Conservation (phyloP, 192 early-diverging fungal genomes). For the Coemansia sp. region DNA sequence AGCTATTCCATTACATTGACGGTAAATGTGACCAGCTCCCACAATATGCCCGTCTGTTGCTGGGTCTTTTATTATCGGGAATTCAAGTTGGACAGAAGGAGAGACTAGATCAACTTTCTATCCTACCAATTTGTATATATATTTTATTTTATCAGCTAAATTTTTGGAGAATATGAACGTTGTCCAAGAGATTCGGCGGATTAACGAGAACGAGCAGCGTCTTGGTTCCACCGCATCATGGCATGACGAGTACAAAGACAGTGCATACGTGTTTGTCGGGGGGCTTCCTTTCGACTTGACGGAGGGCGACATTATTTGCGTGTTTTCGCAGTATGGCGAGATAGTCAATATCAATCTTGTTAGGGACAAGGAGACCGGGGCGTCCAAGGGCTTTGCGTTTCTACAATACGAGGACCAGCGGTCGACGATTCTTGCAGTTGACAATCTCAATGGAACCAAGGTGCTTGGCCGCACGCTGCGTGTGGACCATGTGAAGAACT, state of each 20-base stretch:
- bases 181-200: slow-evolving; percentile 79
- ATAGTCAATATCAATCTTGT: slow-evolving; percentile 87
- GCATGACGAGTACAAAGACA: slow-evolving; percentile 88
- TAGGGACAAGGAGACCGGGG: slow-evolving; percentile 84
- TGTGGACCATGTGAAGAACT: slow-evolving; percentile 74
- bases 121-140: too few relatives aligned
- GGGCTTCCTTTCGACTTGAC: slow-evolving; percentile 81
- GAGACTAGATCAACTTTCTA: too few relatives aligned
- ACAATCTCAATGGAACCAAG: slow-evolving; percentile 87
- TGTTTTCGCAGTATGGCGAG: slow-evolving; percentile 94
- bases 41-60: too few relatives aligned
- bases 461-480: slow-evolving; percentile 61
- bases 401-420: slow-evolving; percentile 92
- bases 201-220: slow-evolving; percentile 73
- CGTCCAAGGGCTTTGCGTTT: slow-evolving; percentile 84
- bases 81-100: too few relatives aligned
- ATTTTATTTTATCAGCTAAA: too few relatives aligned
- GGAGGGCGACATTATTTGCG: slow-evolving; percentile 90
- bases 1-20: too few relatives aligned
- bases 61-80: too few relatives aligned
- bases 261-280: slow-evolving; percentile 87
- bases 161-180: slow-evolving; percentile 58
- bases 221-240: slow-evolving; percentile 63
- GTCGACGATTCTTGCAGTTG: slow-evolving; percentile 88
- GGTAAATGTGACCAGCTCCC: too few relatives aligned